A percentile compares a stretch with the other conserved stretches of the same genome.
Conservation (phyloP, 2,329 filamentous ascomycete genomes). For the Laburnicola sp. region DNA sequence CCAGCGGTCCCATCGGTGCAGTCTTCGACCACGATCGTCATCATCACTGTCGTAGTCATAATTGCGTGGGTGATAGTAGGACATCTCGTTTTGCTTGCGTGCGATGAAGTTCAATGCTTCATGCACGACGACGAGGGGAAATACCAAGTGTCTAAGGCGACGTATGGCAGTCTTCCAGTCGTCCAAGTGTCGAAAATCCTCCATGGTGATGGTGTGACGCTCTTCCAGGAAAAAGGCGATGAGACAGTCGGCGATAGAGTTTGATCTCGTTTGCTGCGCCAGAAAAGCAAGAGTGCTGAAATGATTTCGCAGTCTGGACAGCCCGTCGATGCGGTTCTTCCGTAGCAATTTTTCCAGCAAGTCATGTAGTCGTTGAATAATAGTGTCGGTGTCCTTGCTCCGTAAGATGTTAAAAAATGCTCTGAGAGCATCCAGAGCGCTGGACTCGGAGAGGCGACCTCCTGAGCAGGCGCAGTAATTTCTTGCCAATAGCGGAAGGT, state of each 20-base stretch:
- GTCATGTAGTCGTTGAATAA: background rate
- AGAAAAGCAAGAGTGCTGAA: background rate
- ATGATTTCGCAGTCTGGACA: background rate
- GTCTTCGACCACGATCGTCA: background rate
- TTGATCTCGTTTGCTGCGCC: background rate
- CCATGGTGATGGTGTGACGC: background rate
- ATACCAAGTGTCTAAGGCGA: background rate
- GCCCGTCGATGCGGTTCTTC: background rate
- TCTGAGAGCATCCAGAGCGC: too few species aligned
- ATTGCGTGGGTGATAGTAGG: background rate
- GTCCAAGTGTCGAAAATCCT: background rate
- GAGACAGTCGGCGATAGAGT: background rate
- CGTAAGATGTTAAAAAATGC: too few species aligned
- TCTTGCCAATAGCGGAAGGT: too few species aligned
- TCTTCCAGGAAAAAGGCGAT: background rate
- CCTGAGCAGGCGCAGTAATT: too few species aligned
- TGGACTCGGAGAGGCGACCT: too few species aligned
- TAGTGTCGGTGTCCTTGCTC: too few species aligned
- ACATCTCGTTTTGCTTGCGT: background rate
- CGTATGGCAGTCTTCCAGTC: background rate
- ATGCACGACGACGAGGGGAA: too few species aligned
- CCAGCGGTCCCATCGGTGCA: background rate
- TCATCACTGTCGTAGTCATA: background rate
- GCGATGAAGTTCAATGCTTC: background rate
- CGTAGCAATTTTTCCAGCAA: background rate